A percentile compares a stretch with the other conserved stretches of the same genome.
These are phyloP conservation scores for Neckera pumila DNA, from an alignment of 225 moss, liverwort and hornwort species.

Conservation along the genomic window DNA sequence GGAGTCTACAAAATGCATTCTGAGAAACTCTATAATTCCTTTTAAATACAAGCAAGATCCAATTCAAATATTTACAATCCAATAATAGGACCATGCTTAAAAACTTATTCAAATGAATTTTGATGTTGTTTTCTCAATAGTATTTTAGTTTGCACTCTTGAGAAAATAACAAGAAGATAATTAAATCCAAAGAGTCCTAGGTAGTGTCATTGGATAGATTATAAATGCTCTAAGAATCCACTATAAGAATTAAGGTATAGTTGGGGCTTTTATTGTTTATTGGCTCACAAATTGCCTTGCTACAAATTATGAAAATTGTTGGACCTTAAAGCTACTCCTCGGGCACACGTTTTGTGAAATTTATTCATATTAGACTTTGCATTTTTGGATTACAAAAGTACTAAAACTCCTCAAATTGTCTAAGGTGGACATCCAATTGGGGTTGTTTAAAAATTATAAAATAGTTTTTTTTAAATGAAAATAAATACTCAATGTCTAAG, in stretches of 20 bases:
- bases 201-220: not conserved
- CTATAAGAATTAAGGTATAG: fast-evolving
- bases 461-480: no score
- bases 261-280: no score
- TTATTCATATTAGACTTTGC: no score
- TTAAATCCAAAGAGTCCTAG: not conserved
- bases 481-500: no score
- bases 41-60: not conserved
- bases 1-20: not conserved
- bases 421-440: no score
- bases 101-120: not conserved
- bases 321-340: no score
- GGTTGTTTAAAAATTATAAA: no score
- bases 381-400: no score
- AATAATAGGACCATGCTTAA: not conserved
- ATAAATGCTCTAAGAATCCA: not conserved
- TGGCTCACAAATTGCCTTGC: no score
- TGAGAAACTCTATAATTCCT: not conserved
- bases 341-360: no score
- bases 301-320: no score
- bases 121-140: not conserved
- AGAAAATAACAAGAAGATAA: not conserved
- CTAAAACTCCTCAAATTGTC: no score
- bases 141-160: not conserved
- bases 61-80: fast-evolving